phyloP scores from a whole-genome alignment of 2,329 filamentous ascomycete genomes.

The Fusarium liriodendri region DNA sequence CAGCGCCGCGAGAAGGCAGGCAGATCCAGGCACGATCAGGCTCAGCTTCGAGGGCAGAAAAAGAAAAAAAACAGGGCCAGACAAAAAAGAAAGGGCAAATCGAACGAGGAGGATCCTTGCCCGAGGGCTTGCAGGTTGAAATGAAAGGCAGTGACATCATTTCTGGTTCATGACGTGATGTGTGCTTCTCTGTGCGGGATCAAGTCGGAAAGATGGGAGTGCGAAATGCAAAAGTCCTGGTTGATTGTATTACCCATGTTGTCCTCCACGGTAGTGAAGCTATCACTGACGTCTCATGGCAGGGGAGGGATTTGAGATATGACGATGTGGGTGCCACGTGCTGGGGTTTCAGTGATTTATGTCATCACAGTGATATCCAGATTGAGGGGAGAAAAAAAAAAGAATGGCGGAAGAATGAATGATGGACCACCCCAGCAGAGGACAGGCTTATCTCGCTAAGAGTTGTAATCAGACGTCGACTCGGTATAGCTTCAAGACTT shows the following conservation, averaged over 20 bases:
- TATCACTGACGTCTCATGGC: neutral
- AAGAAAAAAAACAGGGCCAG: conserved; percentile 4
- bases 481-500: neutral
- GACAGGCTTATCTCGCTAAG: neutral
- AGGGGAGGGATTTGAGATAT: conserved; percentile 1
- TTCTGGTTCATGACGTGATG: conserved; percentile 22
- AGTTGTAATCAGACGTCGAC: neutral
- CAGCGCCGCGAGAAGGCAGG: neutral
- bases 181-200: conserved; percentile 4
- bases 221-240: neutral
- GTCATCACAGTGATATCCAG: neutral
- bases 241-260: neutral
- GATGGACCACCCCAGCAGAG: too few species aligned
- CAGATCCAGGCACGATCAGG: neutral
- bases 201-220: conserved; percentile 13
- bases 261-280: neutral
- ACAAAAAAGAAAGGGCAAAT: conserved; percentile 3
- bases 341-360: conserved; percentile 10
- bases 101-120: conserved; percentile 11
- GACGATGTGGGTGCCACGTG: conserved; percentile 11
- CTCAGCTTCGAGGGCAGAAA: neutral
- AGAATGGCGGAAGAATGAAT: neutral
- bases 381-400: neutral
- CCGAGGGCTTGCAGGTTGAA: conserved; percentile 1
- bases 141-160: conserved; percentile 33